These are phyloP conservation scores for Pisolithus thermaeus DNA, from an alignment of 1,284 basidiomycete species.

Conservation along the genomic window DNA sequence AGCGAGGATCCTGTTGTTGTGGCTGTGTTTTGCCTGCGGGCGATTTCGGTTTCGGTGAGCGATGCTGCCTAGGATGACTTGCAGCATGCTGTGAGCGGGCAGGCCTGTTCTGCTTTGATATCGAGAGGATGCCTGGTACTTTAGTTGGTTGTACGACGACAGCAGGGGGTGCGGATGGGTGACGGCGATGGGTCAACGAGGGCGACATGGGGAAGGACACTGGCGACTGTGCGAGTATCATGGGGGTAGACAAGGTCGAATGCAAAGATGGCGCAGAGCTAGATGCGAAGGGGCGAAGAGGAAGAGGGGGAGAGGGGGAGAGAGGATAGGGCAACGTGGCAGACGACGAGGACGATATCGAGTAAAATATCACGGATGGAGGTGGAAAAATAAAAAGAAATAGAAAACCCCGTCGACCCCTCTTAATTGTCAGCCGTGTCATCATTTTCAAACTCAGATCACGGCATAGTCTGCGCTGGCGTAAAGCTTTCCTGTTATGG, in stretches of 20 bases:
- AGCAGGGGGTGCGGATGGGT: constrained; percentile 61
- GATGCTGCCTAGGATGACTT: constrained; percentile 28
- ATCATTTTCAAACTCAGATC: constrained; percentile 26
- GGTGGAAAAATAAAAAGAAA: constrained; percentile 28
- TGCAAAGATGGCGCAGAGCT: constrained; percentile 24
- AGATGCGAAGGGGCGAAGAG: constrained; percentile 22
- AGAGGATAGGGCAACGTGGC: constrained; percentile 1
- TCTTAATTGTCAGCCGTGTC: neutral
- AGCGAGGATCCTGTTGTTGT: constrained; percentile 16
- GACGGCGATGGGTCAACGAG: constrained; percentile 45
- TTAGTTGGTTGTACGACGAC: constrained; percentile 64
- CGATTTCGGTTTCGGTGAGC: constrained; percentile 32
- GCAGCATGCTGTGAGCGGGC: constrained; percentile 25
- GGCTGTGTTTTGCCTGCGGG: constrained; percentile 17
- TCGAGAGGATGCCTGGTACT: constrained; percentile 63
- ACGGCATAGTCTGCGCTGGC: constrained; percentile 24
- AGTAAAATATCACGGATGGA: constrained; percentile 4
- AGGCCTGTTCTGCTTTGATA: constrained; percentile 51
- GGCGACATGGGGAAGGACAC: constrained; percentile 33
- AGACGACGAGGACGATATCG: constrained; percentile 9
- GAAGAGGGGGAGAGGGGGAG: constrained; percentile 17
- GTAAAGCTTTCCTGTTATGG: constrained; percentile 17
- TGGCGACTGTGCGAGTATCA: constrained; percentile 65
- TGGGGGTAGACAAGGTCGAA: constrained; percentile 20
- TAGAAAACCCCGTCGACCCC: constrained; percentile 12